Evolutionary conservation across 768 basidiomycete species (phyloP).

Genomic region (Rhodocollybia butyracea): DNA sequence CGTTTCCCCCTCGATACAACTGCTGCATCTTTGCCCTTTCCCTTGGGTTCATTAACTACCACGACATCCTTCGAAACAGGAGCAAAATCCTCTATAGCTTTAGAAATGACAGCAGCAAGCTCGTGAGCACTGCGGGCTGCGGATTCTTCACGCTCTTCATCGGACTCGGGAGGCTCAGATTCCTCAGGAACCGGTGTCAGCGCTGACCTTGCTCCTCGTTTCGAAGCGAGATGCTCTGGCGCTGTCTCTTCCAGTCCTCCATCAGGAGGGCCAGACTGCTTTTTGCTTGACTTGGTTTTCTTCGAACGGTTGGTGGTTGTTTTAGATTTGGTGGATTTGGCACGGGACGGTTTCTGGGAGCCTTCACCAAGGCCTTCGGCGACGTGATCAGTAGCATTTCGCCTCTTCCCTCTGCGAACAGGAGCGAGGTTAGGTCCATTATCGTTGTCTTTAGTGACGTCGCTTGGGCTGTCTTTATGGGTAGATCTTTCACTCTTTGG

Average conservation of each 20-base stretch:
- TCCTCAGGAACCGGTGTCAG: slow-evolving; percentile 24
- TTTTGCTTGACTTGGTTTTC: background rate
- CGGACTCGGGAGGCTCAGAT: slow-evolving; percentile 17
- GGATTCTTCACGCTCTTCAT: background rate
- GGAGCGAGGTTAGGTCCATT: background rate
- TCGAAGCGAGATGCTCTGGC: background rate
- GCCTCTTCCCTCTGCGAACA: background rate
- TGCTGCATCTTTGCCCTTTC: background rate
- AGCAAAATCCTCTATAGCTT: background rate
- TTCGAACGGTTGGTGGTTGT: background rate
- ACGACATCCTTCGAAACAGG: background rate
- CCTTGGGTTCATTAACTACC: background rate
- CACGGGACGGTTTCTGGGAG: background rate
- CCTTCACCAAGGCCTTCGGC: background rate
- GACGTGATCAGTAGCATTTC: background rate
- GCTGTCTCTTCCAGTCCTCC: too few relatives aligned
- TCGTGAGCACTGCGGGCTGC: slow-evolving; percentile 34
- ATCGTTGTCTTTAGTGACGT: background rate
- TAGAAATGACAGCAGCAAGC: slow-evolving; percentile 23
- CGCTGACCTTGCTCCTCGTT: slow-evolving; percentile 17
- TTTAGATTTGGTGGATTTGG: background rate
- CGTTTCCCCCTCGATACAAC: background rate
- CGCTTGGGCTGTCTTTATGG: background rate
- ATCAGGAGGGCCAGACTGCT: background rate
- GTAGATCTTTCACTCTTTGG: background rate